Percentiles rank a stretch among this genome's conserved stretches.
Conservation (phyloP, 2,329 filamentous ascomycete species). For the Sporothrix brasiliensis region DNA sequence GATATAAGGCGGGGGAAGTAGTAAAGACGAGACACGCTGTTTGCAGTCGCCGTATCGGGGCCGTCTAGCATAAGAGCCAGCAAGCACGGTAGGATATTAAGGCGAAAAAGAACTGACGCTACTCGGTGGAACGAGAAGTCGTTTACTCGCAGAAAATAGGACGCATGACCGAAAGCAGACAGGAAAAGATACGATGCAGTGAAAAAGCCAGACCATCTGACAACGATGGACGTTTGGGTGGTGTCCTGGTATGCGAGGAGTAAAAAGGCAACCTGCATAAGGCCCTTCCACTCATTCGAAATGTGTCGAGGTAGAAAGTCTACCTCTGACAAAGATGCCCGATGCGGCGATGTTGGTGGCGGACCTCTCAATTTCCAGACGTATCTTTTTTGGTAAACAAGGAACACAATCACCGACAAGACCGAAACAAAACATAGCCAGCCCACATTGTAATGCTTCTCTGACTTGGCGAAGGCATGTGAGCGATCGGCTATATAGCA, state of each 20-base stretch:
- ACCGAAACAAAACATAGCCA: constrained; percentile 41
- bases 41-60: constrained; percentile 48
- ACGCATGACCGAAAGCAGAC: constrained; percentile 63
- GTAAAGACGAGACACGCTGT: constrained; percentile 55
- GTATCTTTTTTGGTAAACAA: background rate
- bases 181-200: constrained; percentile 64
- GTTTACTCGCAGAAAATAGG: constrained; percentile 58
- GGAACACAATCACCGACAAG: background rate
- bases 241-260: constrained; percentile 58
- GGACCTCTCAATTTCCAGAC: background rate
- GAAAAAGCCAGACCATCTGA: constrained; percentile 57
- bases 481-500: constrained; percentile 60
- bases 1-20: constrained; percentile 58
- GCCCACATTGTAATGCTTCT: constrained; percentile 43
- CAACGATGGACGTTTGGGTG: constrained; percentile 54
- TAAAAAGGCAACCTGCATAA: constrained; percentile 61
- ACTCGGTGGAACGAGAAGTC: constrained; percentile 61
- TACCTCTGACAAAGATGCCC: constrained; percentile 37
- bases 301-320: constrained; percentile 58
- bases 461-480: constrained; percentile 55
- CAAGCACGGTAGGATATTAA: constrained; percentile 59
- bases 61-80: constrained; percentile 57
- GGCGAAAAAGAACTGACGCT: constrained; percentile 56
- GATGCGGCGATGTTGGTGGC: background rate
- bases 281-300: constrained; percentile 67